Conservation (phyloP, 208 protist genomes). For the Novymonas esmeraldas region DNA sequence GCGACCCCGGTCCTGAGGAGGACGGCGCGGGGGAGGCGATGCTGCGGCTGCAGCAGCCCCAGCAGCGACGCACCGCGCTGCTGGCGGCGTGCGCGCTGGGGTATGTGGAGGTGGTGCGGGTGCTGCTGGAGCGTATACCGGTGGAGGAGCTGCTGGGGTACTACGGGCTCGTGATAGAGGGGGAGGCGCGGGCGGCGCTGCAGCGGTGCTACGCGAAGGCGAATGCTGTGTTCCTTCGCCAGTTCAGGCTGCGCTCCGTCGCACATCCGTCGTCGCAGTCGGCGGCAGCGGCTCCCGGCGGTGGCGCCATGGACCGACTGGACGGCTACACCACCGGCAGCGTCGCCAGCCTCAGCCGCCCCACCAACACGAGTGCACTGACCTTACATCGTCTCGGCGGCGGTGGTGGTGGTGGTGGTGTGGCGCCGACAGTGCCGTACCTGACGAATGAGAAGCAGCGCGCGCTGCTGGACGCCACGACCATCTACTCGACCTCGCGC, state of each 20-base stretch:
- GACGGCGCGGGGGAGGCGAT: conserved; percentile 7
- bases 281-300: too few relatives aligned
- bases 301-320: too few relatives aligned
- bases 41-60: conserved; percentile 24
- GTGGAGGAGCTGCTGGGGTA: conserved; percentile 62
- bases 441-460: conserved; percentile 31
- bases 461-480: conserved; percentile 19
- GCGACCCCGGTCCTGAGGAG: conserved; percentile 9
- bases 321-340: background rate
- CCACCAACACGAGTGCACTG: background rate
- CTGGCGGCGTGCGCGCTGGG: conserved; percentile 66
- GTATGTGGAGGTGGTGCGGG: conserved; percentile 69
- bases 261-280: background rate
- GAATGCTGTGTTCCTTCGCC: conserved; percentile 18
- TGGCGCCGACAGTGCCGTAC: conserved; percentile 1
- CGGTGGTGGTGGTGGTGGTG: background rate
- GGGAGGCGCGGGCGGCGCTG: conserved; percentile 31
- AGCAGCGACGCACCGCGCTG: conserved; percentile 59
- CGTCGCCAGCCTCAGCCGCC: background rate
- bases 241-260: conserved; percentile 13
- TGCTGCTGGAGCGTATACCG: conserved; percentile 70
- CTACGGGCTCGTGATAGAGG: conserved; percentile 52
- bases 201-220: conserved; percentile 25
- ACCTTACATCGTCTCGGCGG: background rate
- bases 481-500: conserved; percentile 47